A percentile compares a stretch with the other conserved stretches of the same genome.
Conservation (phyloP, 1,284 basidiomycete species). For the Ceraceosorus guamensis region DNA sequence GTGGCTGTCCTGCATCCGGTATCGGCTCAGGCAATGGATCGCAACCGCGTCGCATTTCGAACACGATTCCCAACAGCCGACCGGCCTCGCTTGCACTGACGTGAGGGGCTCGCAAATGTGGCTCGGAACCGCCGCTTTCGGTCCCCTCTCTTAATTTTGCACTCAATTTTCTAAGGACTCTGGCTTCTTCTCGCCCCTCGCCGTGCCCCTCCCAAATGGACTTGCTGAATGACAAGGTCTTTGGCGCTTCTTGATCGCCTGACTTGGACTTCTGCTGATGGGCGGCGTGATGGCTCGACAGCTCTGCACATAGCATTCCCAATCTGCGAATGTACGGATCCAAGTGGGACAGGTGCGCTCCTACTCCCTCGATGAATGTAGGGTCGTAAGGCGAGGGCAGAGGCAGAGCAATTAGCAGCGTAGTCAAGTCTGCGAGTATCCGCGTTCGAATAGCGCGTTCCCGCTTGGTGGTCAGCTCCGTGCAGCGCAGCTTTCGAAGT, state of each 20-base stretch:
- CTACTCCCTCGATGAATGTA: slow-evolving; percentile 65
- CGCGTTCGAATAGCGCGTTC: no score
- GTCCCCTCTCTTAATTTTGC: no score
- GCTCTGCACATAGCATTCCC: slow-evolving; percentile 86
- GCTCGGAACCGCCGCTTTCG: no score
- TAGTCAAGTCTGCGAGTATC: not conserved
- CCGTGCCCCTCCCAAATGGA: slow-evolving; percentile 70
- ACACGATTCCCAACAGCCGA: no score
- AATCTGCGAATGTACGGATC: slow-evolving; percentile 72
- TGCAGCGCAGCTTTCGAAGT: no score
- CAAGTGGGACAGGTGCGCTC: slow-evolving; percentile 56
- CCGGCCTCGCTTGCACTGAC: no score
- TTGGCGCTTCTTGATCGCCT: slow-evolving; percentile 29
- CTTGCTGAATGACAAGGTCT: slow-evolving; percentile 66
- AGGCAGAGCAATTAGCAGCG: not conserved
- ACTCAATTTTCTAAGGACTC: slow-evolving; percentile 22
- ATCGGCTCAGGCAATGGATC: no score
- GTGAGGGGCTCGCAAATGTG: no score
- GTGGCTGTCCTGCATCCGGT: no score
- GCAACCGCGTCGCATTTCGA: no score
- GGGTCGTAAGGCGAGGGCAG: slow-evolving; percentile 44
- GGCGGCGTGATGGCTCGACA: slow-evolving; percentile 14
- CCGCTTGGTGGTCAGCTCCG: no score
- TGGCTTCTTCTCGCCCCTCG: slow-evolving; percentile 53
- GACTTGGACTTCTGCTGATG: not conserved